Evolutionary conservation across 768 basidiomycete species (phyloP), one percentile per base, ranked within the genome.

Genomic region (Lactarius hengduanensis): DNA sequence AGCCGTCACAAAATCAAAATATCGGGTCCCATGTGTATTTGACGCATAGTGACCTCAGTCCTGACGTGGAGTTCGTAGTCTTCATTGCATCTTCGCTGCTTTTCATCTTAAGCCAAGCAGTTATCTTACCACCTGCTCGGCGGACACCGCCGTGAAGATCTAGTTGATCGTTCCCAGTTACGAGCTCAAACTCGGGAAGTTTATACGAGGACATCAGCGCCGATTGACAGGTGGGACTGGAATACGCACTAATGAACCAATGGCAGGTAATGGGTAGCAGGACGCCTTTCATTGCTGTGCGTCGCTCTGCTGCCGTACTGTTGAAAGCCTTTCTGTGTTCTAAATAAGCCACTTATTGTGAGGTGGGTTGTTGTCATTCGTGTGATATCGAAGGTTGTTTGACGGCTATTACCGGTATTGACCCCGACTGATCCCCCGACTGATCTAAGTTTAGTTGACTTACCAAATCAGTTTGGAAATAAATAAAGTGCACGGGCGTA

Each of bases 111-210:
- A 70, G 65, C 43, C 26, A 56, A 22, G 28, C 56, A 97, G 94
- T 76, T 91, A 90, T 75, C 83, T 98, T 32, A 96, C 96, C 54
- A 98, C 97, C 32, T 99, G 96, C 73, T 98, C 96, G 59, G 95
- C 96, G 15, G 97, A 98, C 76, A 95, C 94, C 18, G 97, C 94
- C 8, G 90, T 98, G 69, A 96, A 96, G 77, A 92, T 98, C 68
- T 98, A 96, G 96, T 91, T 92, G 1, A 90, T 98, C 68, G 89
- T 88, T 34, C 83, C 84, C 13, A 89, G 86, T 71, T 94, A 90
- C 73, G 94, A 95, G 73, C 93, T 95, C 76, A 91, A 85, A 73
- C 85, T 90, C 64, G 95, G 97, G 72, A 94, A 93, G 84, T 88
- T 26, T 80, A 98, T n/a, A 32, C 82, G 87, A 72, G 97, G 96